phyloP scores from a whole-genome alignment of 495 filamentous ascomycete species.

The Xylaria grammica region DNA sequence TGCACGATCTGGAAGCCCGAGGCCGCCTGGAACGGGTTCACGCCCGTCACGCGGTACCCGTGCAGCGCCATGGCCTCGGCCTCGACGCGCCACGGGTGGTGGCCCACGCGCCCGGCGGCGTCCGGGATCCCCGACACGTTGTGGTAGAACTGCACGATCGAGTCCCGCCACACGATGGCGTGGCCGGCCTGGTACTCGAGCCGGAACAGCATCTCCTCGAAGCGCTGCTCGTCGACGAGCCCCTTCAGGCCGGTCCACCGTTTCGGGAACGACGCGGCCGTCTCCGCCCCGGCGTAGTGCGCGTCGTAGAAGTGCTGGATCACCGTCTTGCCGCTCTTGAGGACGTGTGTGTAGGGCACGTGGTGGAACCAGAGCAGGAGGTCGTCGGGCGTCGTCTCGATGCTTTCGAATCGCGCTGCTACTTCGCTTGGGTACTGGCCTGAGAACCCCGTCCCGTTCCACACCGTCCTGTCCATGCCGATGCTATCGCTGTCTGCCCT shows the following conservation, averaged over 20 bases:
- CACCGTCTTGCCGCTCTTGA: constrained; percentile 70
- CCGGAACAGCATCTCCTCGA: constrained; percentile 59
- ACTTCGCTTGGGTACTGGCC: constrained; percentile 71
- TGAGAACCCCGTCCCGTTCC: constrained; percentile 67
- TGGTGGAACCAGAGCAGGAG: constrained; percentile 79
- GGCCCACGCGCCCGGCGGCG: constrained; percentile 54
- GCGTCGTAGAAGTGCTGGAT: constrained; percentile 81
- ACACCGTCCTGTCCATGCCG: constrained; percentile 74
- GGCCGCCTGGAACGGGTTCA: constrained; percentile 62
- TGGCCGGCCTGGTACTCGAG: constrained; percentile 71
- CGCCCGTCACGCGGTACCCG: constrained; percentile 56
- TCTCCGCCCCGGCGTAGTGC: constrained; percentile 65
- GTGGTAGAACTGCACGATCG: constrained; percentile 64
- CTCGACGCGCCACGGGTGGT: constrained; percentile 68
- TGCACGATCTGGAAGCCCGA: constrained; percentile 46
- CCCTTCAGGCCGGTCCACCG: constrained; percentile 61
- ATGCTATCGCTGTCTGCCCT: constrained; percentile 63
- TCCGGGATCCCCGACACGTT: constrained; percentile 66
- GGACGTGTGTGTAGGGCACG: constrained; percentile 67
- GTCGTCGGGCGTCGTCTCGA: constrained; percentile 70
- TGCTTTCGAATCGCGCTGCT: constrained; percentile 59
- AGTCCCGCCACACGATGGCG: constrained; percentile 71
- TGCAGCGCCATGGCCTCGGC: constrained; percentile 65
- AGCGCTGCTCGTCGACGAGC: constrained; percentile 66
- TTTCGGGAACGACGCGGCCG: constrained; percentile 61